Conservation (phyloP, 345 rosid species). For the Brassica carinata region DNA sequence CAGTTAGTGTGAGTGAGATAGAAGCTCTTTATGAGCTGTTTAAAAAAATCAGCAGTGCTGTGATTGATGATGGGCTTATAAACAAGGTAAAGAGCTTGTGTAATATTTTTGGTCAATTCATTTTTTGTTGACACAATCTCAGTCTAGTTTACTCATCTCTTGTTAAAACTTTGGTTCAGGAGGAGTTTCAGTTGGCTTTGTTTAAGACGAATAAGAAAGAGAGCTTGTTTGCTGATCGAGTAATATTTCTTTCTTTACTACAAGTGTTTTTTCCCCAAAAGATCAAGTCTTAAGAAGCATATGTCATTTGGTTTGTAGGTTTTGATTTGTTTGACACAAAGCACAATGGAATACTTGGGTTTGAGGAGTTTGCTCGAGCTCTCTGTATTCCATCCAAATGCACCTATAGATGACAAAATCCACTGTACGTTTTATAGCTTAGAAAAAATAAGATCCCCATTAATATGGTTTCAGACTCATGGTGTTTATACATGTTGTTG, state of each 20-base stretch:
- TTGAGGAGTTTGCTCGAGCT: slow-evolving; percentile 98
- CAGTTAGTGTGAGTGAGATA: slow-evolving; percentile 98
- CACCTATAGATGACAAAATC: slow-evolving; percentile 91
- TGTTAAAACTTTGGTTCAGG: slow-evolving; percentile 48
- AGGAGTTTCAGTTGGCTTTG: slow-evolving; percentile 95
- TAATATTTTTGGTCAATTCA: not conserved
- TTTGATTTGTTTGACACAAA: slow-evolving; percentile 92
- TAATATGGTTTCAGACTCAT: not conserved
- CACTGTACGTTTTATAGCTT: slow-evolving; percentile 55
- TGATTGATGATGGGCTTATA: slow-evolving; percentile 93
- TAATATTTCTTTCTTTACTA: slow-evolving; percentile 35
- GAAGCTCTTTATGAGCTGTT: slow-evolving; percentile 98
- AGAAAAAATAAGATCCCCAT: not conserved
- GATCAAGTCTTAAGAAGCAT: not conserved
- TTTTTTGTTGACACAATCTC: not conserved
- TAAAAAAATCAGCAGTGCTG: slow-evolving; percentile 98
- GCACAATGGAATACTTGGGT: slow-evolving; percentile 95
- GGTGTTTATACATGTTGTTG: not conserved
- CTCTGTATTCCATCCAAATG: slow-evolving; percentile 98
- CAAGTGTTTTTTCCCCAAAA: not conserved
- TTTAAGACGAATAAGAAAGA: slow-evolving; percentile 97
- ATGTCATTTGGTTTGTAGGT: slow-evolving; percentile 55
- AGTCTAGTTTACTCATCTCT: not conserved
- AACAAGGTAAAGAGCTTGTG: slow-evolving; percentile 64
- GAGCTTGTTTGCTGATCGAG: slow-evolving; percentile 98